These are phyloP conservation scores for Glutinoglossum americanum DNA, from an alignment of 495 filamentous ascomycete species.

Conservation along the genomic window DNA sequence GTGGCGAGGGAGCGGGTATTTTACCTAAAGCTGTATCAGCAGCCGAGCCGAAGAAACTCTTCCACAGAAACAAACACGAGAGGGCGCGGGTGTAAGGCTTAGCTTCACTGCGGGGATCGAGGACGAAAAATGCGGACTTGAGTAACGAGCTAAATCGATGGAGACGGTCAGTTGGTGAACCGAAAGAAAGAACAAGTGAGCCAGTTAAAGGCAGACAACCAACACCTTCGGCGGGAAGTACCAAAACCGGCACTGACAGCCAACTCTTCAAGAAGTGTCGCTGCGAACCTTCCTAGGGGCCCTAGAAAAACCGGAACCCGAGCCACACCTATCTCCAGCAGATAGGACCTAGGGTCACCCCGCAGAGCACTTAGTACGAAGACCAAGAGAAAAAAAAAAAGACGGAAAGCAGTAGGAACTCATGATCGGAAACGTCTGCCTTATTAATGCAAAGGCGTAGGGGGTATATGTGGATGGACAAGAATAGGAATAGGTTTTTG, in stretches of 20 bases:
- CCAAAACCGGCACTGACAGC: neutral
- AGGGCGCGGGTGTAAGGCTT: neutral
- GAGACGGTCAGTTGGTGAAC: neutral
- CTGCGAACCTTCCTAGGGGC: neutral
- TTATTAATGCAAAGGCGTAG: neutral
- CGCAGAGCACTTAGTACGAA: neutral
- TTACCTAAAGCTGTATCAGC: slow-evolving; percentile 12
- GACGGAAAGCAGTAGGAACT: neutral
- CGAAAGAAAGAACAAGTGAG: neutral
- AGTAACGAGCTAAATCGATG: neutral
- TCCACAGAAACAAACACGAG: neutral
- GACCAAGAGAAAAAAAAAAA: neutral
- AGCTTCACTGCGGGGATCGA: neutral
- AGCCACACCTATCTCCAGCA: neutral
- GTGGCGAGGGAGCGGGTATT: slow-evolving; percentile 9
- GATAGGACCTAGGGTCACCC: neutral
- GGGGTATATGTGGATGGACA: neutral
- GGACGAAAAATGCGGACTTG: neutral
- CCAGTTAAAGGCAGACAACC: neutral
- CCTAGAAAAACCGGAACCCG: neutral
- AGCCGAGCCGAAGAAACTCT: too few species aligned
- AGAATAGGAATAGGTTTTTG: neutral
- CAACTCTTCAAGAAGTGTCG: neutral
- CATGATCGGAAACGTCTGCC: neutral
- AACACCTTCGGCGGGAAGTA: neutral